phyloP scores from a whole-genome alignment of 371 early-diverging fungal species.

The Actinomucor elegans region DNA sequence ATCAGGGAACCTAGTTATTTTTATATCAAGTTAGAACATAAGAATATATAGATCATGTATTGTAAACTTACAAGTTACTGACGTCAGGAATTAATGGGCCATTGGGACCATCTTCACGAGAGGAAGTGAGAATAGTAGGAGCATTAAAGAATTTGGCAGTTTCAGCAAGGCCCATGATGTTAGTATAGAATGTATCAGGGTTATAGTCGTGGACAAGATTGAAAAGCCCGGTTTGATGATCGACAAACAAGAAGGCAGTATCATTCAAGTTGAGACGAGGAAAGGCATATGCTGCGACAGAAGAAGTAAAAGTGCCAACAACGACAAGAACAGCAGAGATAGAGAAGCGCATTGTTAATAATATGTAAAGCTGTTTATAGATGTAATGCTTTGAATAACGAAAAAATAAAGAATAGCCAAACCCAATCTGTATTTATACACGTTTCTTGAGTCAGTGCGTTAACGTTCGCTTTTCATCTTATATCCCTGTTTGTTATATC shows the following conservation, averaged over 20 bases:
- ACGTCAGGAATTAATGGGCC: constrained; percentile 21
- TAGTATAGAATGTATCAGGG: constrained; percentile 19
- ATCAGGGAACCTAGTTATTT: constrained; percentile 30
- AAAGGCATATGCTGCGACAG: constrained; percentile 14
- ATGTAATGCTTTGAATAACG: too few relatives aligned
- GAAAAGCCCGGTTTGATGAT: constrained; percentile 26
- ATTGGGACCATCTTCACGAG: constrained; percentile 31
- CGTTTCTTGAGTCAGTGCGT: too few relatives aligned
- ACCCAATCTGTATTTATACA: too few relatives aligned
- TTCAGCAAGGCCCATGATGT: constrained; percentile 28
- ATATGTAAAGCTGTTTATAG: too few relatives aligned
- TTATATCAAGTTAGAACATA: too few relatives aligned
- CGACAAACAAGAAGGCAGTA: constrained; percentile 23
- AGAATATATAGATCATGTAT: too few relatives aligned
- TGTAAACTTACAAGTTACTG: too few relatives aligned
- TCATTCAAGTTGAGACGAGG: constrained; percentile 20
- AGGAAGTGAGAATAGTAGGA: constrained; percentile 24
- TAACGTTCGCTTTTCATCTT: too few relatives aligned
- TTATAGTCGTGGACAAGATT: constrained; percentile 23
- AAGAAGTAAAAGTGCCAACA: constrained; percentile 5
- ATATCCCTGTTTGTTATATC: too few relatives aligned
- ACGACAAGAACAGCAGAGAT: constrained; percentile 14
- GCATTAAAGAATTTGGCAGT: constrained; percentile 24
- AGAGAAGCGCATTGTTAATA: constrained; percentile 24
- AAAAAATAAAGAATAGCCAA: too few relatives aligned